Percentiles rank a stretch among this genome's conserved stretches.
Conservation (phyloP, 805 yeast species). For the Starmerella potacharoeniae region DNA sequence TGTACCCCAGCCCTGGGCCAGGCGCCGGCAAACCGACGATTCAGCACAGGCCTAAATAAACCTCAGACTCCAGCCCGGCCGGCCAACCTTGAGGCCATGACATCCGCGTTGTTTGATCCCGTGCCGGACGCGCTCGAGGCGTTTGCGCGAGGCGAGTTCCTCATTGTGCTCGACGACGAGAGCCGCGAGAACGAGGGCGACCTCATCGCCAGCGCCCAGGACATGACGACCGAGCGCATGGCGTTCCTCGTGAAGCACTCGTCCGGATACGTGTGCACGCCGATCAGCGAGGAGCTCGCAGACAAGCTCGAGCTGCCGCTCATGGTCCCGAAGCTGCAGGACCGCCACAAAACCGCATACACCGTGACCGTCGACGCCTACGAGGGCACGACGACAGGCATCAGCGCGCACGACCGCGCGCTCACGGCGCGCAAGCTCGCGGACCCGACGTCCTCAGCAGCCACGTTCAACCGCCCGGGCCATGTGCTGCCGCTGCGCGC, state of each 20-base stretch:
- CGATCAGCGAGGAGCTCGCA: constrained; percentile 66
- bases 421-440: constrained; percentile 68
- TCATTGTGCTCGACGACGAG: constrained; percentile 96
- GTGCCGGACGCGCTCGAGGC: constrained; percentile 66
- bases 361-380: constrained; percentile 81
- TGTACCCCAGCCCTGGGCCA: constrained; percentile 1
- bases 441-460: constrained; percentile 41
- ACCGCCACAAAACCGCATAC: constrained; percentile 94
- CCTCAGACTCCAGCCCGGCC: constrained; percentile 34
- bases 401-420: constrained; percentile 88
- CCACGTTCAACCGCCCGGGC: constrained; percentile 81
- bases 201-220: constrained; percentile 82
- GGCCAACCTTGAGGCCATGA: constrained; percentile 13
- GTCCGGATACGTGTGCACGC: constrained; percentile 87
- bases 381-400: constrained; percentile 93
- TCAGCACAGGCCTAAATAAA: constrained; percentile 28
- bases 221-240: constrained; percentile 71
- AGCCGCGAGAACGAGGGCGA: constrained; percentile 97
- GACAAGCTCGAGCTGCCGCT: constrained; percentile 69
- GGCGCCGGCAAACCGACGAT: neutral
- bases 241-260: constrained; percentile 74
- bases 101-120: constrained; percentile 33
- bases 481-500: constrained; percentile 91
- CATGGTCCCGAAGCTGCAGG: constrained; percentile 54
- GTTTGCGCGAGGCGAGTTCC: constrained; percentile 63